Percentiles rank a stretch among this genome's conserved stretches.
phyloP scores from a whole-genome alignment of 164 flowering plant genomes.

The Liquidambar formosana region DNA sequence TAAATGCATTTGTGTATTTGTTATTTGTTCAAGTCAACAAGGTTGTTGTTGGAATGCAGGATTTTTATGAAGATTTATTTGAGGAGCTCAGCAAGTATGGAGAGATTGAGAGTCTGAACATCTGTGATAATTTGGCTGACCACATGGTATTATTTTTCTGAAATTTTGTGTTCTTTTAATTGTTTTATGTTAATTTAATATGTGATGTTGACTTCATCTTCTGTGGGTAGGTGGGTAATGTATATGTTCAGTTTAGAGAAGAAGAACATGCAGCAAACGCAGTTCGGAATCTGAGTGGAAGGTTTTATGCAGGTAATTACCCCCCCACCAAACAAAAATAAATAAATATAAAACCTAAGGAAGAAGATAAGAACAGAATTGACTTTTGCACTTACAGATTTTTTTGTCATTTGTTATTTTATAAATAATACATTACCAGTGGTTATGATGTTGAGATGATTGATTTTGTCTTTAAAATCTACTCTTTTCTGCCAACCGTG shows the following conservation, averaged over 20 bases:
- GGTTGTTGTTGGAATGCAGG: constrained; percentile 10
- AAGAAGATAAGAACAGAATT: too few relatives aligned
- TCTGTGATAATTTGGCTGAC: constrained; percentile 51
- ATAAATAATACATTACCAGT: too few relatives aligned
- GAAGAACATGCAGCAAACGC: constrained; percentile 47
- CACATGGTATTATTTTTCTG: constrained; percentile 33
- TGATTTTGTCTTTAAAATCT: too few relatives aligned
- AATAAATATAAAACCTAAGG: too few relatives aligned
- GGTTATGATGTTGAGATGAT: too few relatives aligned
- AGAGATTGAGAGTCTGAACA: constrained; percentile 41
- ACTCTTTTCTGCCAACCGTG: too few relatives aligned
- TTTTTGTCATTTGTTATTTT: too few relatives aligned
- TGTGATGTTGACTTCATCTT: background rate
- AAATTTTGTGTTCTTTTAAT: background rate
- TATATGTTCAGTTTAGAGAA: constrained; percentile 45
- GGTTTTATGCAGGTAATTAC: constrained; percentile 40
- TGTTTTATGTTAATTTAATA: too few relatives aligned
- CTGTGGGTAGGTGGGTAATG: constrained; percentile 41
- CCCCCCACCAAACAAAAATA: background rate
- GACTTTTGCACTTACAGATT: too few relatives aligned
- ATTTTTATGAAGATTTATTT: constrained; percentile 48
- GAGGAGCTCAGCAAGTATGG: constrained; percentile 56
- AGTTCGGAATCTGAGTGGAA: constrained; percentile 35
- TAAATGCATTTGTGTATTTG: background rate
- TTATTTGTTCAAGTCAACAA: background rate